phyloP scores from a whole-genome alignment of 768 basidiomycete genomes.

The Rubroboletus satanas region DNA sequence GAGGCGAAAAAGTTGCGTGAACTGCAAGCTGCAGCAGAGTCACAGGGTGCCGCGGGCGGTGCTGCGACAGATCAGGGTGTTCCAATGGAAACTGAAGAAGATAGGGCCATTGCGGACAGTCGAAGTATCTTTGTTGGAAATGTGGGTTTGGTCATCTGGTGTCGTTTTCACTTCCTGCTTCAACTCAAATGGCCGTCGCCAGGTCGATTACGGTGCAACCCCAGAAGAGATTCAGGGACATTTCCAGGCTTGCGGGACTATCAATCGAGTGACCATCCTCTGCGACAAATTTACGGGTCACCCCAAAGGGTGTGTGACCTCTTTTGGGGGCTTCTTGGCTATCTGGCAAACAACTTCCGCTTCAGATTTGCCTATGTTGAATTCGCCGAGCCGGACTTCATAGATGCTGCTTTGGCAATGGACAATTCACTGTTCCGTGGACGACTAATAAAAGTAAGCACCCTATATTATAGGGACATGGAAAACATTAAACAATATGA shows the following conservation, averaged over 20 bases:
- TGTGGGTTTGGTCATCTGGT: constrained; percentile 48
- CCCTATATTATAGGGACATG: not conserved
- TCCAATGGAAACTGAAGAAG: constrained; percentile 80
- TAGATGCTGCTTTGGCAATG: constrained; percentile 87
- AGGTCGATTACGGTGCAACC: constrained; percentile 98
- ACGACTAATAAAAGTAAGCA: constrained; percentile 80
- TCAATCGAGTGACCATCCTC: constrained; percentile 97
- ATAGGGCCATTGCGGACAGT: constrained; percentile 72
- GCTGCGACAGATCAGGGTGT: constrained; percentile 42
- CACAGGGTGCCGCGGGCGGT: constrained; percentile 46
- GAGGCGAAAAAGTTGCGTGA: constrained; percentile 87
- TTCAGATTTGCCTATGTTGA: constrained; percentile 96
- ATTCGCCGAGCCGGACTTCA: constrained; percentile 89
- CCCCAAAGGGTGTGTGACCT: constrained; percentile 79
- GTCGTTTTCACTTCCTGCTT: constrained; percentile 5
- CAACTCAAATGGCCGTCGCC: constrained; percentile 8
- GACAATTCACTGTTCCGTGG: constrained; percentile 96
- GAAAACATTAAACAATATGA: not conserved
- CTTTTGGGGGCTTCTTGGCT: constrained; percentile 11
- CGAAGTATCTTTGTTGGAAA: constrained; percentile 96
- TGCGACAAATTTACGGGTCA: constrained; percentile 99
- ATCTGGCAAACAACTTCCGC: constrained; percentile 8
- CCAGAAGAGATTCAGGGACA: constrained; percentile 98
- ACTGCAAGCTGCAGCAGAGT: constrained; percentile 74
- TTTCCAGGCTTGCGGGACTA: constrained; percentile 96